These are phyloP conservation scores for Themeda triandra DNA, from an alignment of 176 grass and related monocot species.

Conservation along the genomic window DNA sequence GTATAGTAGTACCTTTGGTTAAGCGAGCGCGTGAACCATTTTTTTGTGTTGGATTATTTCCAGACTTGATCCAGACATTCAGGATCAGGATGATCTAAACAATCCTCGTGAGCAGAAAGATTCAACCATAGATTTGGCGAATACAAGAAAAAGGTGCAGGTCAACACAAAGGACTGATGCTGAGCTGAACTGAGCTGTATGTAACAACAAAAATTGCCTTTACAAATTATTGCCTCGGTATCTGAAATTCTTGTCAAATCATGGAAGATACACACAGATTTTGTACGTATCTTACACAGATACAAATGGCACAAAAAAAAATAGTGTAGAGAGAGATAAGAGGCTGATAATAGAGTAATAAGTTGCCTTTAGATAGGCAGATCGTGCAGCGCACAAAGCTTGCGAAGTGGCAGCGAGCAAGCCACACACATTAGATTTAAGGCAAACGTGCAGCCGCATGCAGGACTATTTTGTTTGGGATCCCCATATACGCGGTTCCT, in stretches of 20 bases:
- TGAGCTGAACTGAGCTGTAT: constrained; percentile 29
- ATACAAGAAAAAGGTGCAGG: neutral
- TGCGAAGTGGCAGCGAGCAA: neutral
- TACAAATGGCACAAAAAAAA: neutral
- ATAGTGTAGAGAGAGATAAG: too few species aligned
- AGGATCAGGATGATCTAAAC: constrained; percentile 1
- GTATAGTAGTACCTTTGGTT: neutral
- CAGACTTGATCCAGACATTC: neutral
- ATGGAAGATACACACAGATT: constrained; percentile 23
- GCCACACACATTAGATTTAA: constrained; percentile 3
- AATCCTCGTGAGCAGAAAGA: neutral
- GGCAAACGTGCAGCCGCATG: neutral
- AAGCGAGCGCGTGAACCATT: neutral
- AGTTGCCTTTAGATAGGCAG: neutral
- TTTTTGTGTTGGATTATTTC: neutral
- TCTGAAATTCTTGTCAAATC: neutral
- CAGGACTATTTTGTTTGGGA: neutral
- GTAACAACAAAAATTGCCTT: constrained; percentile 30
- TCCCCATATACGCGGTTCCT: neutral
- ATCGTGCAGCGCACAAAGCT: constrained; percentile 1
- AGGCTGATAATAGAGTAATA: neutral
- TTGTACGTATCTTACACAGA: constrained; percentile 9
- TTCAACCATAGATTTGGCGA: neutral
- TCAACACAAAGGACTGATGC: neutral
- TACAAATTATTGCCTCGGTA: neutral